Evolutionary conservation across 2,329 filamentous ascomycete species (phyloP).

Genomic region (Pseudogymnoascus sp.): DNA sequence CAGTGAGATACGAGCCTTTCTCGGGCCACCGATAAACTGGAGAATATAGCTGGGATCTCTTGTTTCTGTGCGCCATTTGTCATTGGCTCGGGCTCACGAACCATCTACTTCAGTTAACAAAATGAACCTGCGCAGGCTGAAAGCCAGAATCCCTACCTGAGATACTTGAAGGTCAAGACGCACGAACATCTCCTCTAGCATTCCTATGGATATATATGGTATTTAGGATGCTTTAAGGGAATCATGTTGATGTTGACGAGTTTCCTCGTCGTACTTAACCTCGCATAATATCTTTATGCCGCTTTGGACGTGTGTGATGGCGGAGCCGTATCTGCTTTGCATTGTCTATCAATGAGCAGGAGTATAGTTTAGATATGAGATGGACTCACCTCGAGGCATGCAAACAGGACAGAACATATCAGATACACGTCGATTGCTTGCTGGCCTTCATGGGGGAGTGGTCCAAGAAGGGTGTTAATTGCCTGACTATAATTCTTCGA

Average conservation of each 20-base stretch:
- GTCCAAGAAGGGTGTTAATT: not conserved
- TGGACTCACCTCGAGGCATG: not conserved
- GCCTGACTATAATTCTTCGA: not conserved
- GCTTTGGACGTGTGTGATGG: conserved; percentile 19
- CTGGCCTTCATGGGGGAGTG: not conserved
- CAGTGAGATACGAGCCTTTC: not conserved
- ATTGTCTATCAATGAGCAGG: conserved; percentile 15
- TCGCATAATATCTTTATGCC: conserved; percentile 20
- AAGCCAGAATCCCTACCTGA: conserved; percentile 12
- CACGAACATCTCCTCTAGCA: conserved; percentile 17
- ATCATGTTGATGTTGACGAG: conserved; percentile 11
- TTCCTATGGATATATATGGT: conserved; percentile 16
- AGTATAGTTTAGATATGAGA: not conserved
- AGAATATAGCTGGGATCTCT: not conserved
- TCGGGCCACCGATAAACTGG: not conserved
- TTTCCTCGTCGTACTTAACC: conserved; percentile 14
- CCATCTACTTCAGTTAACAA: conserved; percentile 13
- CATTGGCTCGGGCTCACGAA: conserved; percentile 8
- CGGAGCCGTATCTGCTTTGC: conserved; percentile 18
- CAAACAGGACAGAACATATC: not conserved
- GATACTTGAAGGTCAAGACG: conserved; percentile 16
- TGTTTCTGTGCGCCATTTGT: not conserved
- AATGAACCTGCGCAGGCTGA: not conserved
- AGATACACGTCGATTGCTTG: not conserved
- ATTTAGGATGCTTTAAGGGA: conserved; percentile 1